These are phyloP conservation scores for Madurella fahalii DNA, from an alignment of 2,329 filamentous ascomycete species.

Conservation along the genomic window DNA sequence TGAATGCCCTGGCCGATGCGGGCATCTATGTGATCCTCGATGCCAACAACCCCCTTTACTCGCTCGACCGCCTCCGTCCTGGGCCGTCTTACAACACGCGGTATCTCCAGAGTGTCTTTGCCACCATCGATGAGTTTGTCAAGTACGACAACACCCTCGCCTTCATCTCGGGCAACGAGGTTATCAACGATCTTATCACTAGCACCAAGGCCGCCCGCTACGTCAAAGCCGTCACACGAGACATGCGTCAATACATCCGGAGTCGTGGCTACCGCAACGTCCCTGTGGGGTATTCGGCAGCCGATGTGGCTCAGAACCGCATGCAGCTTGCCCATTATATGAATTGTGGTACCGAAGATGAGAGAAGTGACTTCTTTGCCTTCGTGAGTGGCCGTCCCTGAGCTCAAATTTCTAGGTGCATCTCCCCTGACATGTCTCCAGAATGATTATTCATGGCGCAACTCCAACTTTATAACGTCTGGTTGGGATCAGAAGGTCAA, in stretches of 20 bases:
- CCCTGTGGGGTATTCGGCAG: constrained; percentile 72
- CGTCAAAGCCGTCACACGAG: constrained; percentile 74
- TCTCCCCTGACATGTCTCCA: constrained; percentile 14
- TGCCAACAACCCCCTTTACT: constrained; percentile 86
- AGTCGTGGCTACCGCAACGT: constrained; percentile 58
- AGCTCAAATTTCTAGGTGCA: neutral
- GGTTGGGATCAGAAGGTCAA: constrained; percentile 87
- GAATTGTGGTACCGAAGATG: constrained; percentile 84
- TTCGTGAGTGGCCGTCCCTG: constrained; percentile 44
- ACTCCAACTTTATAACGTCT: constrained; percentile 62
- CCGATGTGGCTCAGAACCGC: constrained; percentile 81
- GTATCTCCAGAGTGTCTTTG: constrained; percentile 81
- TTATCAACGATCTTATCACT: constrained; percentile 63
- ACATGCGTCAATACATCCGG: constrained; percentile 68
- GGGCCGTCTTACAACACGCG: constrained; percentile 75
- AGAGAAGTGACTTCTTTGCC: constrained; percentile 82
- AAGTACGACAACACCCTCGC: constrained; percentile 83
- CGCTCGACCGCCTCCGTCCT: constrained; percentile 74
- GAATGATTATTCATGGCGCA: constrained; percentile 88
- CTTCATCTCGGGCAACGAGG: constrained; percentile 80
- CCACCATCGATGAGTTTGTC: constrained; percentile 79
- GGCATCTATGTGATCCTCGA: constrained; percentile 91
- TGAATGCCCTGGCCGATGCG: constrained; percentile 72
- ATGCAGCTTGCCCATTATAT: constrained; percentile 85
- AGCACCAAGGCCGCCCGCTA: constrained; percentile 66